Conservation (phyloP, 768 basidiomycete species). For the Phlebiopsis flavidoalba region DNA sequence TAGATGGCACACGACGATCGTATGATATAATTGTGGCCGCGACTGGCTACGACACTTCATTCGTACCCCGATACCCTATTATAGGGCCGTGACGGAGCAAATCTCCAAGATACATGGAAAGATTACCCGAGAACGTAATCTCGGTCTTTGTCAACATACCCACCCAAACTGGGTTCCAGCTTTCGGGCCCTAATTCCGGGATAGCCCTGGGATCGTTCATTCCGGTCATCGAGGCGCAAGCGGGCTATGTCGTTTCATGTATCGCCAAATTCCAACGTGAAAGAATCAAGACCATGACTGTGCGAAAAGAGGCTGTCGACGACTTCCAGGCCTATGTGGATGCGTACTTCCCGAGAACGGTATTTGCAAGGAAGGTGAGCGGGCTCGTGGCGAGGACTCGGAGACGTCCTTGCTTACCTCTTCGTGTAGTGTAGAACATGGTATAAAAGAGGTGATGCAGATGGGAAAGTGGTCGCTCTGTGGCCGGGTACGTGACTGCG, state of each 20-base stretch:
- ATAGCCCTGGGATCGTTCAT: slow-evolving; percentile 23
- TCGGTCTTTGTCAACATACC: slow-evolving; percentile 24
- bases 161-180: slow-evolving; percentile 24
- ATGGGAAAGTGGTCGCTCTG: slow-evolving; percentile 22
- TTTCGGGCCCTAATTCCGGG: slow-evolving; percentile 22
- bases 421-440: slow-evolving; percentile 14
- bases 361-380: background rate
- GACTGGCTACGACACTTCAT: slow-evolving; percentile 23
- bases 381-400: too few relatives aligned
- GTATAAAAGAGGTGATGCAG: slow-evolving; percentile 25
- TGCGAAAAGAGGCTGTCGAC: slow-evolving; percentile 22
- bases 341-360: slow-evolving; percentile 11
- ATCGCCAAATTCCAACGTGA: slow-evolving; percentile 28
- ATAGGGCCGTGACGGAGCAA: slow-evolving; percentile 23
- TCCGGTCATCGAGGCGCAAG: slow-evolving; percentile 21
- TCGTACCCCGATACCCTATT: slow-evolving; percentile 17
- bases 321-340: slow-evolving; percentile 25
- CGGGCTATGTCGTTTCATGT: slow-evolving; percentile 19
- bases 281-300: slow-evolving; percentile 21
- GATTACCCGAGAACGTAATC: slow-evolving; percentile 23
- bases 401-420: too few relatives aligned
- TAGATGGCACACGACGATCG: slow-evolving; percentile 20
- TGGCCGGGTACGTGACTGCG: slow-evolving; percentile 17
- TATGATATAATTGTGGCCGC: slow-evolving; percentile 29
- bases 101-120: slow-evolving; percentile 26